These are phyloP conservation scores for Cercophora scortea DNA, from an alignment of 495 filamentous ascomycete species.

Conservation along the genomic window DNA sequence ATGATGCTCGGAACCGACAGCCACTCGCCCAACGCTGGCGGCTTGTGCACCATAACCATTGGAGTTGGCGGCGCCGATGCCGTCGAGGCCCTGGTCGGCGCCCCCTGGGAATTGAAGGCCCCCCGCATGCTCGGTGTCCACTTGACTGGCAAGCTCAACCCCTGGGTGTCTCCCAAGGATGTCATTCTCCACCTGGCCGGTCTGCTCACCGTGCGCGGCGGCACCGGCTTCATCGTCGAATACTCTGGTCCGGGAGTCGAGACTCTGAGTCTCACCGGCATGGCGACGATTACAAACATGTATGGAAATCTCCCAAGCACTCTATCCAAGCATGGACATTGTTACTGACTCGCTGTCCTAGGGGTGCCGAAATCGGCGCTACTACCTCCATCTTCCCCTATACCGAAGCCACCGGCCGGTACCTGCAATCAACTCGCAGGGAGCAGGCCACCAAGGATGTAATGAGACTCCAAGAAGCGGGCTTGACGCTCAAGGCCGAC, in stretches of 20 bases:
- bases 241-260: slow-evolving; percentile 84
- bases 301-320: too few species aligned
- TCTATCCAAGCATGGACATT: too few species aligned
- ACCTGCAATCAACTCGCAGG: slow-evolving; percentile 78
- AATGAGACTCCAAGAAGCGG: slow-evolving; percentile 37
- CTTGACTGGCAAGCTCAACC: slow-evolving; percentile 73
- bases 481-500: slow-evolving; percentile 59
- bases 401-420: slow-evolving; percentile 45
- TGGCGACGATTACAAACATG: slow-evolving; percentile 91
- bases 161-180: slow-evolving; percentile 93
- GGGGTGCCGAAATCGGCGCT: slow-evolving; percentile 77
- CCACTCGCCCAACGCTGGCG: slow-evolving; percentile 94
- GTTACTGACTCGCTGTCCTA: too few species aligned
- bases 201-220: slow-evolving; percentile 84
- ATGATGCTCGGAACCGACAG: slow-evolving; percentile 99
- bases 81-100: slow-evolving; percentile 91
- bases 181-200: slow-evolving; percentile 87
- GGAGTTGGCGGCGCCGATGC: slow-evolving; percentile 97
- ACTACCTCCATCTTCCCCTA: slow-evolving; percentile 85
- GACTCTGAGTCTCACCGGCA: slow-evolving; percentile 82
- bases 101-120: slow-evolving; percentile 95
- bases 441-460: slow-evolving; percentile 60
- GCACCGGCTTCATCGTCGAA: slow-evolving; percentile 91
- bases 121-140: slow-evolving; percentile 82
- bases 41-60: slow-evolving; percentile 88